Evolutionary conservation across 2,329 filamentous ascomycete species (phyloP).

Genomic region (Colletotrichum chrysophilum): DNA sequence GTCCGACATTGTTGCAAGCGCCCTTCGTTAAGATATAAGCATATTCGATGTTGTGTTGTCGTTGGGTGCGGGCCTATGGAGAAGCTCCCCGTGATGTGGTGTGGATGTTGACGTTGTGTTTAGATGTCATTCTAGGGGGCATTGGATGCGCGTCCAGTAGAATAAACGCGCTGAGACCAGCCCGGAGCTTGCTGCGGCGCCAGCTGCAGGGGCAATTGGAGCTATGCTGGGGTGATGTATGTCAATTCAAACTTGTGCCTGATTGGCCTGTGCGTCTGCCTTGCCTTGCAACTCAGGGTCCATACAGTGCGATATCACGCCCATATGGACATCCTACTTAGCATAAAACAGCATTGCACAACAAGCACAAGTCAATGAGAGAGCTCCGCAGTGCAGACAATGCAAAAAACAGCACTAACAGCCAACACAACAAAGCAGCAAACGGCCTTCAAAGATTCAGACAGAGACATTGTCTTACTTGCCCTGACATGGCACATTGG

Average conservation of each 20-base stretch:
- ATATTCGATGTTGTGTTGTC: constrained; percentile 10
- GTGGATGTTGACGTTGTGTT: constrained; percentile 8
- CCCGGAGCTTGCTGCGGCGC: not conserved
- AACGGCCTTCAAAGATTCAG: not conserved
- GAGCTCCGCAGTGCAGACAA: not conserved
- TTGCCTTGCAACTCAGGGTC: not conserved
- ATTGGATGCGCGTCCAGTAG: constrained; percentile 13
- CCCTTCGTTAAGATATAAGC: constrained; percentile 6
- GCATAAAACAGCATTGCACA: not conserved
- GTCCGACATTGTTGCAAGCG: constrained; percentile 54
- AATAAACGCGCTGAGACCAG: constrained; percentile 14
- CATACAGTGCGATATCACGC: not conserved
- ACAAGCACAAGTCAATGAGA: not conserved
- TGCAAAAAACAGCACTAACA: not conserved
- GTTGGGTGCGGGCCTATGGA: not conserved
- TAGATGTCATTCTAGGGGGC: constrained; percentile 11
- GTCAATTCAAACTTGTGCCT: not conserved
- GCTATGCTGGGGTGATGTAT: not conserved
- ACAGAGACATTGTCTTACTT: constrained; percentile 2
- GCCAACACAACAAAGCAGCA: not conserved
- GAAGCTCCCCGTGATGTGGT: constrained; percentile 2
- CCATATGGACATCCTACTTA: not conserved
- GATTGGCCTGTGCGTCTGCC: not conserved
- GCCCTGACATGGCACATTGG: not conserved
- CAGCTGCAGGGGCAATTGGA: not conserved